phyloP scores from a whole-genome alignment of 371 early-diverging fungal species.

The Mucor racemosus region DNA sequence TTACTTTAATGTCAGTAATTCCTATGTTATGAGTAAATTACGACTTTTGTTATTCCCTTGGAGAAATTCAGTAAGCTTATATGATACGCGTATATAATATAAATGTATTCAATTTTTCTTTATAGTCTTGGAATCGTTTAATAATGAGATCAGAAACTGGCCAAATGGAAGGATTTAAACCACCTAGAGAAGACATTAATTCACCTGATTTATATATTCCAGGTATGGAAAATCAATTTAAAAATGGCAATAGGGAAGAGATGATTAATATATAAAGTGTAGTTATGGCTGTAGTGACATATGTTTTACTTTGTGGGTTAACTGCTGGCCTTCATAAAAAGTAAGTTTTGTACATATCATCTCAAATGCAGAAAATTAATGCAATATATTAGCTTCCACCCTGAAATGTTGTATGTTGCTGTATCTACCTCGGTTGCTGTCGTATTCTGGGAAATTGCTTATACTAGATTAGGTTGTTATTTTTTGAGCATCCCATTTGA shows the following conservation, averaged over 20 bases:
- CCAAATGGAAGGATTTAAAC: conserved; percentile 83
- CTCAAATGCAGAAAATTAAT: background rate
- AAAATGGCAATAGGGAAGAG: background rate
- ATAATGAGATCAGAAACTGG: conserved; percentile 84
- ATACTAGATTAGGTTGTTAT: conserved; percentile 88
- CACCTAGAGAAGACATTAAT: conserved; percentile 91
- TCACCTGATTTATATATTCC: conserved; percentile 99
- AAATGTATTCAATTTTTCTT: background rate
- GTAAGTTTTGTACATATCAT: conserved; percentile 34
- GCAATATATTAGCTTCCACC: conserved; percentile 73
- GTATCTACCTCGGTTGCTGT: conserved; percentile 87
- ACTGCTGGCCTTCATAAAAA: conserved; percentile 65
- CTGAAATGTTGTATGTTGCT: conserved; percentile 89
- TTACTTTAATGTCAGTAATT: conserved; percentile 97
- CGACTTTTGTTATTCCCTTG: conserved; percentile 94
- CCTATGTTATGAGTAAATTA: conserved; percentile 91
- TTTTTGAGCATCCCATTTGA: conserved; percentile 89
- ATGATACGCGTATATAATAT: conserved; percentile 23
- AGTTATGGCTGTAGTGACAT: conserved; percentile 95
- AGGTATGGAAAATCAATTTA: conserved; percentile 33
- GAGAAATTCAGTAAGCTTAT: conserved; percentile 76
- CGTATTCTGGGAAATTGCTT: conserved; percentile 78
- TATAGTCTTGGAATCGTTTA: conserved; percentile 81
- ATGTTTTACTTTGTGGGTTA: conserved; percentile 88
- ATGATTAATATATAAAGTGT: background rate